phyloP scores from a whole-genome alignment of 2,329 filamentous ascomycete species.

The Monilinia aucupariae region DNA sequence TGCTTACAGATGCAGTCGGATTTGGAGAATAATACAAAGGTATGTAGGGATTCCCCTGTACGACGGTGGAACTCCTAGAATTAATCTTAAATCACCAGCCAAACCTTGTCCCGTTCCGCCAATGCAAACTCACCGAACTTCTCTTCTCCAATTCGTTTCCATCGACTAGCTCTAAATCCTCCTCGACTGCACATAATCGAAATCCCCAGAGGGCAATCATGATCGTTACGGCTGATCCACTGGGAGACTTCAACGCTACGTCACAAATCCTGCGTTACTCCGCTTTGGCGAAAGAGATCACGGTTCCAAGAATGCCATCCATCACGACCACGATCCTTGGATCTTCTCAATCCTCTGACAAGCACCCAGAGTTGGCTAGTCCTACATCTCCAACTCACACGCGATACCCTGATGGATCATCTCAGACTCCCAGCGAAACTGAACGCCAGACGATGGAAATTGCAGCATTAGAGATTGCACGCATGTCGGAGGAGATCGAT shows the following conservation, averaged over 20 bases:
- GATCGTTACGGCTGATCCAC: constrained; percentile 90
- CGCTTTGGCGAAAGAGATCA: constrained; percentile 85
- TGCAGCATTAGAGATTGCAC: constrained; percentile 72
- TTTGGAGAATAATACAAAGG: constrained; percentile 66
- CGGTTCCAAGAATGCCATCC: constrained; percentile 81
- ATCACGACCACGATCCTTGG: constrained; percentile 63
- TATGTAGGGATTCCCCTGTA: constrained; percentile 37
- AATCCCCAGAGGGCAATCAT: constrained; percentile 85
- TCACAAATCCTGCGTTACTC: constrained; percentile 94
- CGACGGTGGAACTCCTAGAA: not conserved
- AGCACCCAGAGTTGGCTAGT: not conserved
- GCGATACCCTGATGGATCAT: constrained; percentile 31
- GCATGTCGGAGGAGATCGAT: constrained; percentile 74
- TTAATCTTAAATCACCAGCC: constrained; percentile 43
- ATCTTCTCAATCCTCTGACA: constrained; percentile 7
- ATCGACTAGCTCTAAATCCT: constrained; percentile 7
- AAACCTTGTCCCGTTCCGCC: constrained; percentile 70
- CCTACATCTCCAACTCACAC: constrained; percentile 24
- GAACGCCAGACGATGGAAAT: constrained; percentile 73
- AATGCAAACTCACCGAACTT: constrained; percentile 80
- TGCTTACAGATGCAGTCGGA: constrained; percentile 94
- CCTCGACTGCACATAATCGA: constrained; percentile 31
- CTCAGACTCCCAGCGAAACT: constrained; percentile 34
- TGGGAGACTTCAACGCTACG: constrained; percentile 93
- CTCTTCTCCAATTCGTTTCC: constrained; percentile 84